phyloP scores from a whole-genome alignment of 1,284 basidiomycete genomes.

The Cryptococcus wingfieldii region DNA sequence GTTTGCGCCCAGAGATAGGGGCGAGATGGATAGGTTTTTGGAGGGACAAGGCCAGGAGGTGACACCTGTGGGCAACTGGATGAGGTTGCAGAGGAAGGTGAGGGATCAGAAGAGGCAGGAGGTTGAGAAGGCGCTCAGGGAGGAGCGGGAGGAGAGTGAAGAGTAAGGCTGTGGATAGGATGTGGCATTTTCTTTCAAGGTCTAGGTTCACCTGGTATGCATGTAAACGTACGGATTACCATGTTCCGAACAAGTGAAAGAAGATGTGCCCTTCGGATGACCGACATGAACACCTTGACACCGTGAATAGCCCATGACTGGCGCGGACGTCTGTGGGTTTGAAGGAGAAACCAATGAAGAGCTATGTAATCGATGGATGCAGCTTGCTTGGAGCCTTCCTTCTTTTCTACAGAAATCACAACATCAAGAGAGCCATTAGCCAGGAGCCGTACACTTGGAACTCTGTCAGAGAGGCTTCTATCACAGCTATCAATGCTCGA shows the following conservation, averaged over 20 bases:
- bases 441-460: constrained; percentile 75
- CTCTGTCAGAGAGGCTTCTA: constrained; percentile 65
- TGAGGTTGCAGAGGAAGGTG: constrained; percentile 73
- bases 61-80: constrained; percentile 72
- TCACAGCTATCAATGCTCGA: constrained; percentile 63
- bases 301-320: constrained; percentile 63
- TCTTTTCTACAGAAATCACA: constrained; percentile 33
- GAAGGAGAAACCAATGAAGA: constrained; percentile 71
- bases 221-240: neutral
- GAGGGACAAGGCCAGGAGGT: constrained; percentile 59
- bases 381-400: constrained; percentile 61
- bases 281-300: too few species aligned
- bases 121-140: constrained; percentile 55
- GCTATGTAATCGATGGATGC: constrained; percentile 77
- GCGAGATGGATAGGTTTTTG: constrained; percentile 71
- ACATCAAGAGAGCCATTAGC: constrained; percentile 18
- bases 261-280: neutral
- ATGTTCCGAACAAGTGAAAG: neutral
- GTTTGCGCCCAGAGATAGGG: constrained; percentile 65
- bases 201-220: neutral
- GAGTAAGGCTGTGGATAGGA: neutral
- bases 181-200: neutral
- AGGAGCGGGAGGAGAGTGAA: constrained; percentile 27
- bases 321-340: constrained; percentile 61
- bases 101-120: constrained; percentile 65